phyloP scores from a whole-genome alignment of 495 filamentous ascomycete species.

The Beverwykella pulmonaria region DNA sequence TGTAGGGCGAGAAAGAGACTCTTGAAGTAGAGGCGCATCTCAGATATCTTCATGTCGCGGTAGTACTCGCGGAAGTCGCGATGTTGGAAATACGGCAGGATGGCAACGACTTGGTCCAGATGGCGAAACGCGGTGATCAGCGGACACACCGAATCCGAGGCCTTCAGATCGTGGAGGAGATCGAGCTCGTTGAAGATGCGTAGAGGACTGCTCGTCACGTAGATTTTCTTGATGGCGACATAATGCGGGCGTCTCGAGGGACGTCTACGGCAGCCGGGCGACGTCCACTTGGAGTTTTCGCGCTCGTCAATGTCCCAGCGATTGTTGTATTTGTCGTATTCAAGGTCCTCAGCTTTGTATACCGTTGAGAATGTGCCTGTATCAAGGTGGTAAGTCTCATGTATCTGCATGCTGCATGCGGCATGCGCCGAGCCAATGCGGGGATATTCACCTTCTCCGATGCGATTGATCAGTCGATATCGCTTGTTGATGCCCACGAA shows the following conservation, averaged over 20 bases:
- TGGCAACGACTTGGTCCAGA: conserved; percentile 91
- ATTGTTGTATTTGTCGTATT: conserved; percentile 81
- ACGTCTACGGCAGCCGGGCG: conserved; percentile 54
- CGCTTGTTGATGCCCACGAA: conserved; percentile 80
- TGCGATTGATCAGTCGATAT: conserved; percentile 92
- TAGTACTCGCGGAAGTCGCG: conserved; percentile 96
- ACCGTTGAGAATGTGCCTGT: conserved; percentile 98
- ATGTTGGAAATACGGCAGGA: conserved; percentile 94
- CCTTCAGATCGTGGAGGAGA: conserved; percentile 84
- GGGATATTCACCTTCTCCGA: conserved; percentile 78
- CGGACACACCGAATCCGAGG: conserved; percentile 83
- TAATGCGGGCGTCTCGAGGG: conserved; percentile 49
- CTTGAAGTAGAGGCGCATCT: conserved; percentile 86
- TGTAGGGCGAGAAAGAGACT: conserved; percentile 83
- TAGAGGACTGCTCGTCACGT: conserved; percentile 89
- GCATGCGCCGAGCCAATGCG: conserved; percentile 29
- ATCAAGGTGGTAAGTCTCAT: conserved; percentile 22
- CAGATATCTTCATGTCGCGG: conserved; percentile 75
- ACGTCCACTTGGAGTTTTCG: conserved; percentile 63
- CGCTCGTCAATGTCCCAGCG: conserved; percentile 78
- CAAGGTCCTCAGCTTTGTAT: conserved; percentile 96
- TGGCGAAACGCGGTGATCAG: conserved; percentile 94
- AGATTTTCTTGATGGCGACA: conserved; percentile 98
- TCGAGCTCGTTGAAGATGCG: conserved; percentile 98
- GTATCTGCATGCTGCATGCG: conserved; percentile 1